Conservation (phyloP, 306 rosid genomes). For the Acmispon strigosus region DNA sequence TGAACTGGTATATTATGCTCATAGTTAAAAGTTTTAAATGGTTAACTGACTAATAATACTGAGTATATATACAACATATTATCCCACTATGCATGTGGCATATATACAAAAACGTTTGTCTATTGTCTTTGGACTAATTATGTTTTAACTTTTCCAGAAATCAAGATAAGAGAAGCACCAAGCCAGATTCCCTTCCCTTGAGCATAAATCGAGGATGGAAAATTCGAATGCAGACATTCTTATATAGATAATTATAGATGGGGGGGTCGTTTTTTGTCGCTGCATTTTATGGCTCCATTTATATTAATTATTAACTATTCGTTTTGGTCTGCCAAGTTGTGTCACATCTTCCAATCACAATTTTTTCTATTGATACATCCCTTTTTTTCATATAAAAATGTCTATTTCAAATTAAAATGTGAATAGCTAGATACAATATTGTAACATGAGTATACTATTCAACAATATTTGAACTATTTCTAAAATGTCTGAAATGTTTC, state of each 20-base stretch:
- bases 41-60: too few species aligned
- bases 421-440: too few species aligned
- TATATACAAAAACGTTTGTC: not conserved
- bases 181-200: not conserved
- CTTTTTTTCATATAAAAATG: too few species aligned
- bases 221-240: conserved; percentile 14
- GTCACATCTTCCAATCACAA: not conserved
- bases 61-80: too few species aligned
- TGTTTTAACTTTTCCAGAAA: not conserved
- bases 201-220: not conserved
- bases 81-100: too few species aligned
- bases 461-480: too few species aligned
- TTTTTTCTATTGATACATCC: not conserved
- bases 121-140: conserved; percentile 17
- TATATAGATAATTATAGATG: not conserved
- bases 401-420: too few species aligned
- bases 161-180: not conserved
- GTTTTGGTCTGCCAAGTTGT: not conserved
- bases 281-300: not conserved
- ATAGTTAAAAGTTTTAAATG: too few species aligned
- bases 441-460: too few species aligned
- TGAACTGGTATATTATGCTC: too few species aligned
- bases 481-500: too few species aligned
- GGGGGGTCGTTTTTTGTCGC: conserved; percentile 22
- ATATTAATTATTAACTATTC: not conserved